Conservation (phyloP, 1,284 basidiomycete genomes). For the Leccinum holopus region DNA sequence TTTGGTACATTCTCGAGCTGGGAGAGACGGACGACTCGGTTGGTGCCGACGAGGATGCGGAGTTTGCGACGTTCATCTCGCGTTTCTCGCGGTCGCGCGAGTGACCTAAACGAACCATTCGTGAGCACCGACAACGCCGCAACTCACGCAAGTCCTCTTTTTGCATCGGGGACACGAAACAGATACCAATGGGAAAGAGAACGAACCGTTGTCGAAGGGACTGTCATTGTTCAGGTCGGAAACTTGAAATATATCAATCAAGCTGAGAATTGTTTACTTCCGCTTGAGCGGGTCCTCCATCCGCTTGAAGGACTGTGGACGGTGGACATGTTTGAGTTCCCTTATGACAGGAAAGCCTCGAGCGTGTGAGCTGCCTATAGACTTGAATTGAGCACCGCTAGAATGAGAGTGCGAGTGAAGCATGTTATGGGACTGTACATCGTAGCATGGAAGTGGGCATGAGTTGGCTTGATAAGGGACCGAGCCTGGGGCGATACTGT, state of each 20-base stretch:
- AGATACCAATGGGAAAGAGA: background rate
- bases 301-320: conserved; percentile 30
- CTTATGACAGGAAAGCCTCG: conserved; percentile 34
- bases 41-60: too few species aligned
- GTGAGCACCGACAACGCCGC: too few species aligned
- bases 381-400: conserved; percentile 28
- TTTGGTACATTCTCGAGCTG: too few species aligned
- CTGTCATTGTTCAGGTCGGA: conserved; percentile 58
- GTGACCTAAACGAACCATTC: too few species aligned
- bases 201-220: conserved; percentile 45
- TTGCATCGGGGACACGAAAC: too few species aligned
- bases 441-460: conserved; percentile 24
- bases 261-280: conserved; percentile 61
- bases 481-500: conserved; percentile 26
- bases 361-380: conserved; percentile 25
- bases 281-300: conserved; percentile 40
- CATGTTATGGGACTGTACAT: conserved; percentile 32
- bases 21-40: too few species aligned
- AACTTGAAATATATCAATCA: conserved; percentile 52
- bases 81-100: too few species aligned
- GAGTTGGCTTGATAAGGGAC: conserved; percentile 25
- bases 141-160: too few species aligned
- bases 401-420: conserved; percentile 31
- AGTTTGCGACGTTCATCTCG: too few species aligned
- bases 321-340: conserved; percentile 27